A percentile compares a stretch with the other conserved stretches of the same genome.
Conservation (phyloP, 495 filamentous ascomycete genomes). For the Lasiosphaeria hispida region DNA sequence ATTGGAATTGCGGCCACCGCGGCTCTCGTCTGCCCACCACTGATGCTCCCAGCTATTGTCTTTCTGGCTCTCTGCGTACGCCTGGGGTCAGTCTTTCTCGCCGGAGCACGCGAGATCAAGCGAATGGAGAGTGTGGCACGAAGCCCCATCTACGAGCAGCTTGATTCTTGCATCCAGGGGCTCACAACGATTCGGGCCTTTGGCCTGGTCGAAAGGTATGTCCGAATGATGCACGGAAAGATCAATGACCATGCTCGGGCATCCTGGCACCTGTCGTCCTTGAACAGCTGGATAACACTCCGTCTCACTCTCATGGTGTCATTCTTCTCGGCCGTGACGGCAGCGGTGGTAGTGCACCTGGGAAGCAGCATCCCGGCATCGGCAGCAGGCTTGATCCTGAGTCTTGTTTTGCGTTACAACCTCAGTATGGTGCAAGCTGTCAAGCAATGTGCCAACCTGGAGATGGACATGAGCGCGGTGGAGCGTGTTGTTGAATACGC, state of each 20-base stretch:
- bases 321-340: conserved; percentile 56
- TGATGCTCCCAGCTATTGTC: neutral
- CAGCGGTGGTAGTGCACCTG: conserved; percentile 53
- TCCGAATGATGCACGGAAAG: neutral
- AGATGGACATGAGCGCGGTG: conserved; percentile 40
- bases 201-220: neutral
- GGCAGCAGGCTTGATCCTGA: conserved; percentile 50
- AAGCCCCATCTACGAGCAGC: neutral
- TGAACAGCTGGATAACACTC: neutral
- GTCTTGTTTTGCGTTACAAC: neutral
- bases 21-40: neutral
- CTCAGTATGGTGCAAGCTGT: conserved; percentile 53
- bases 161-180: neutral
- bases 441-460: conserved; percentile 49
- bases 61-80: neutral
- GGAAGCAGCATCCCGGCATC: conserved; percentile 53
- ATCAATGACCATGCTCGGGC: neutral
- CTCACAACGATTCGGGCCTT: conserved; percentile 1
- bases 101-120: neutral
- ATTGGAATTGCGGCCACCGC: neutral
- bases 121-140: neutral
- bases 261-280: neutral
- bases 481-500: conserved; percentile 42
- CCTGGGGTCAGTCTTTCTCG: neutral
- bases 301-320: conserved; percentile 60